Evolutionary conservation across 176 grass and related monocot species (phyloP), one percentile per base, ranked within the genome.

Genomic region (Rhynchospora breviuscula): DNA sequence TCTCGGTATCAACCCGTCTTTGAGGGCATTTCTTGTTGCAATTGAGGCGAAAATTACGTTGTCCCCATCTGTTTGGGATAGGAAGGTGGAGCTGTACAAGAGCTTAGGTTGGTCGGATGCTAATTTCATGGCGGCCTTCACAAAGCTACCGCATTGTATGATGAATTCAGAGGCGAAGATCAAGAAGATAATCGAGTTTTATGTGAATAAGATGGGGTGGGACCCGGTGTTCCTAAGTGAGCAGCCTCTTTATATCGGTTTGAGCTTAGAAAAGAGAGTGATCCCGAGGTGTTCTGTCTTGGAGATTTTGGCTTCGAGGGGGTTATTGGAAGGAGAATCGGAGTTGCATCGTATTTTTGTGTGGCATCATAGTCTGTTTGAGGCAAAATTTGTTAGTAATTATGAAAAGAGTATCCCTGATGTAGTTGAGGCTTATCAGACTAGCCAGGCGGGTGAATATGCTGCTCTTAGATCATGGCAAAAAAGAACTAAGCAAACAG

Each of bases 51-150:
- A 89, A 9, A 54, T 84, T 25, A 66, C 15, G 1, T 31, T 87
- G 35, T 3, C 79, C 18, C 65, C 78, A 5, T 33, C 7, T 0
- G 86, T 49, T 19, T 91, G 89, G 87, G 72, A 91, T 0, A 44
- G 13, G 29, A 93, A 85, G 83, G 7, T 91, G 57, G 15, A 79
- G 12, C 81, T 89, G 23, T 97, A 81, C 51, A 29, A 79, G 75
- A 91, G 83, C 61, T 81, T 90, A 17, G 91, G 91, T 6, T 92
- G 94, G 94, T 89, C 91, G 0, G 61, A 90, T 63, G 66, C 85
- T 74, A 84, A 90, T 22, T 65, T 90, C 52, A 62, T 52, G 4
- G 11, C 40, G 0, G 91, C 94, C 8, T 97, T 97, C 47, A 14
- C 7, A 29, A 29, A 29, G 86, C 87, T 83, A 43, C 94, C 94